phyloP scores from a whole-genome alignment of 2,329 filamentous ascomycete species.

The Alternaria sp. region DNA sequence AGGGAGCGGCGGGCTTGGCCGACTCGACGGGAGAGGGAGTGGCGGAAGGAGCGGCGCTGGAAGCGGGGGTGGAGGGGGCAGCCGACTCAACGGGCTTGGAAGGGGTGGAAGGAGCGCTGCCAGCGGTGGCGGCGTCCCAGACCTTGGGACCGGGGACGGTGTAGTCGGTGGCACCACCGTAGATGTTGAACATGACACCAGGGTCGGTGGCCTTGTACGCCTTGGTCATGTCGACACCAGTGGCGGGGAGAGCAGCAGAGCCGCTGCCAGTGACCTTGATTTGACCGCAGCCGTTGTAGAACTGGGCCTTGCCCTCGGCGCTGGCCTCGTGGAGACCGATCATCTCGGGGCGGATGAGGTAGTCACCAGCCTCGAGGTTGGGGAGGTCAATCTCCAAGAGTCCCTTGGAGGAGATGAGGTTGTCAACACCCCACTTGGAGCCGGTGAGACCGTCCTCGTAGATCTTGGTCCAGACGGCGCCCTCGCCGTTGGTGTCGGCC shows the following conservation, averaged over 20 bases:
- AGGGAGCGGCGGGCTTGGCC: conserved; percentile 10
- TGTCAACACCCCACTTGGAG: conserved; percentile 48
- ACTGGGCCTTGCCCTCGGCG: conserved; percentile 46
- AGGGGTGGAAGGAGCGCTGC: conserved; percentile 18
- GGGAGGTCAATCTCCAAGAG: conserved; percentile 49
- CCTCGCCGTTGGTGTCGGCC: conserved; percentile 51
- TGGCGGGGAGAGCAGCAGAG: conserved; percentile 33
- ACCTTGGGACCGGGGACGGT: conserved; percentile 49
- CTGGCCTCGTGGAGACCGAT: conserved; percentile 52
- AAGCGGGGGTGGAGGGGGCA: conserved; percentile 7
- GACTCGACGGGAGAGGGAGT: conserved; percentile 9
- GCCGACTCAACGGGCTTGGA: conserved; percentile 5
- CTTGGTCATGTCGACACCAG: conserved; percentile 54
- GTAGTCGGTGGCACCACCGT: conserved; percentile 43
- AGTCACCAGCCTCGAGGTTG: conserved; percentile 46
- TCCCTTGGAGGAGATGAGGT: conserved; percentile 50
- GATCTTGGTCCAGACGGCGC: conserved; percentile 58
- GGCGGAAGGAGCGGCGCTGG: conserved; percentile 13
- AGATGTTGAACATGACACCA: conserved; percentile 52
- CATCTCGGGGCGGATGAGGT: conserved; percentile 52
- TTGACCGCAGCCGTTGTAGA: conserved; percentile 54
- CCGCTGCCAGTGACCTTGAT: conserved; percentile 46
- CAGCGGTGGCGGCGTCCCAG: conserved; percentile 33
- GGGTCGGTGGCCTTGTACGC: conserved; percentile 50
- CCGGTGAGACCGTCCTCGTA: conserved; percentile 46